These are phyloP conservation scores for Lipomyces spencermartinsiae DNA, from an alignment of 805 yeast genomes.

Conservation along the genomic window DNA sequence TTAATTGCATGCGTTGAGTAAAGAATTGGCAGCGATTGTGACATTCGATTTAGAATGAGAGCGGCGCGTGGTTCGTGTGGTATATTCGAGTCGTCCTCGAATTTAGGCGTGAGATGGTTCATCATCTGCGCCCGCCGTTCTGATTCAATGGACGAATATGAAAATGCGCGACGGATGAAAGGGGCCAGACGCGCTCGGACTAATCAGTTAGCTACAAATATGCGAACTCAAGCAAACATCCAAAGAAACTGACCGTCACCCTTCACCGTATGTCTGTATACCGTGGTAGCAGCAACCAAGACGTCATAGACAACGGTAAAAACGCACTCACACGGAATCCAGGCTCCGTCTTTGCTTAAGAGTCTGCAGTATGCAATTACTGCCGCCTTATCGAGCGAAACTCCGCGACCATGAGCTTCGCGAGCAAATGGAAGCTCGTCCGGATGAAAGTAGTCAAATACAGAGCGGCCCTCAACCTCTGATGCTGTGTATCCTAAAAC, in stretches of 20 bases:
- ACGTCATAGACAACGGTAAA: constrained; percentile 28
- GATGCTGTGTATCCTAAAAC: constrained; percentile 23
- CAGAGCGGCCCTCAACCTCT: constrained; percentile 14
- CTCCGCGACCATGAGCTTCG: not conserved
- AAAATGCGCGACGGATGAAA: constrained; percentile 10
- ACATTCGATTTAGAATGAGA: constrained; percentile 21
- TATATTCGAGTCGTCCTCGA: not conserved
- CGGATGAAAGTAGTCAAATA: constrained; percentile 21
- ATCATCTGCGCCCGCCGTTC: constrained; percentile 8
- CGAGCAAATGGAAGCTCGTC: constrained; percentile 6
- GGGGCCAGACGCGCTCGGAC: constrained; percentile 20
- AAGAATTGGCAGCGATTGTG: constrained; percentile 16
- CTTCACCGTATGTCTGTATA: constrained; percentile 17
- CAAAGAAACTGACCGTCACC: constrained; percentile 10
- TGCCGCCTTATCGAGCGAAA: constrained; percentile 19
- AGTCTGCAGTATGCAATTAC: constrained; percentile 2
- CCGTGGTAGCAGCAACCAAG: constrained; percentile 16
- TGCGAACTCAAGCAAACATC: not conserved
- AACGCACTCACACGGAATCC: constrained; percentile 18
- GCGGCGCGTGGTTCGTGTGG: constrained; percentile 29
- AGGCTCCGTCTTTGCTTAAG: constrained; percentile 3
- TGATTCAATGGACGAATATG: constrained; percentile 5
- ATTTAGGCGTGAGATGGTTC: constrained; percentile 6
- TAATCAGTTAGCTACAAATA: not conserved
- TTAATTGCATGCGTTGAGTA: constrained; percentile 22